Conservation (phyloP, 331 rosid genomes). For the Erythrophleum ivorense region DNA sequence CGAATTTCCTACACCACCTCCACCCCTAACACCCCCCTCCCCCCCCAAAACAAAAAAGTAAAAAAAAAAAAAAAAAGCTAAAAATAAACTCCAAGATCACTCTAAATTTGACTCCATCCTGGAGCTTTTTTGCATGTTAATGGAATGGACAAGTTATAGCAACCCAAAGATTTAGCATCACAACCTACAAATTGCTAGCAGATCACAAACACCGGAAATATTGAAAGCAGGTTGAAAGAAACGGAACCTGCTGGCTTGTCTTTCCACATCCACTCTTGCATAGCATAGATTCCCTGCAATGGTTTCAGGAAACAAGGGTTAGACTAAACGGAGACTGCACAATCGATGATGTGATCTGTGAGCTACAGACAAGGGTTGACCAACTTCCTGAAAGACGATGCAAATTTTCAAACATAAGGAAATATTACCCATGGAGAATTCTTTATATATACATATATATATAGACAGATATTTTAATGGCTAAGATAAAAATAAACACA, state of each 20-base stretch:
- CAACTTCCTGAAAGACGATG: conserved; percentile 30
- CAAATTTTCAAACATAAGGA: conserved; percentile 1
- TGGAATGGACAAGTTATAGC: background rate
- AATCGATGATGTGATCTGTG: conserved; percentile 8
- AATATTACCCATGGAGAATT: background rate
- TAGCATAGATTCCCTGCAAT: conserved; percentile 66
- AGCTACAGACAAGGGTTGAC: conserved; percentile 51
- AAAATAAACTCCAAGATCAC: too few relatives aligned
- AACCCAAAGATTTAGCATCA: background rate
- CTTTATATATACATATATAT: background rate
- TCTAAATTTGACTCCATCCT: background rate
- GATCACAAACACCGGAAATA: conserved; percentile 8
- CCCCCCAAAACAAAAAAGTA: too few relatives aligned
- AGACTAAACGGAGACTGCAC: conserved; percentile 17
- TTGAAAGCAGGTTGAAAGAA: conserved; percentile 18
- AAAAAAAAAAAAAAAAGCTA: too few relatives aligned
- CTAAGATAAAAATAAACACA: background rate
- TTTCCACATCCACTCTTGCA: conserved; percentile 91
- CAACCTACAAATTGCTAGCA: background rate
- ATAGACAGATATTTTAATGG: background rate
- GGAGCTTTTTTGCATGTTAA: background rate
- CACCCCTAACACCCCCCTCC: too few relatives aligned
- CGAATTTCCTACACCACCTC: background rate
- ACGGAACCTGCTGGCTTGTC: conserved; percentile 76
- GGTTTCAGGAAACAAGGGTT: conserved; percentile 33